phyloP scores from a whole-genome alignment of 371 early-diverging fungal species.

The Mortierella sp. region DNA sequence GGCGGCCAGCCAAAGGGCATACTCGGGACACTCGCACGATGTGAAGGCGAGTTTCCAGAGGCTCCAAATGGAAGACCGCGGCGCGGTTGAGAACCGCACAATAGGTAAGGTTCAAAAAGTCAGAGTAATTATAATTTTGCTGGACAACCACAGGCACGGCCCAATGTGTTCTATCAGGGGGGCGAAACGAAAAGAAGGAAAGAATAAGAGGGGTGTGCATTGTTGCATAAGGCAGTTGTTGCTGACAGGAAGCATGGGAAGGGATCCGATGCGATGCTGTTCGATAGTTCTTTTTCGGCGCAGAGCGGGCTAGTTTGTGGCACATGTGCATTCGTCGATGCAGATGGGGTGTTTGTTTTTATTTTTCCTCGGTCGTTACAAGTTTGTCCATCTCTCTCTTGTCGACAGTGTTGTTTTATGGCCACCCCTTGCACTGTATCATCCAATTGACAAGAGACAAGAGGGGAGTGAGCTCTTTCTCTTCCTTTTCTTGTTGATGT shows the following conservation, averaged over 20 bases:
- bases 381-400: conserved; percentile 3
- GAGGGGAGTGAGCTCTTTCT: background rate
- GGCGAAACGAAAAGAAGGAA: background rate
- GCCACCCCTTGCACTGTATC: background rate
- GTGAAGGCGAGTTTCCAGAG: conserved; percentile 23
- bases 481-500: background rate
- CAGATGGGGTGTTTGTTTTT: background rate
- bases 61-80: conserved; percentile 38
- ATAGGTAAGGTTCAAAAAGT: conserved; percentile 37
- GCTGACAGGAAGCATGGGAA: background rate
- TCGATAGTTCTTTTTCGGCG: background rate
- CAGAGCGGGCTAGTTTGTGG: conserved; percentile 6
- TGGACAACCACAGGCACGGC: background rate
- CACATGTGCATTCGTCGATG: conserved; percentile 4
- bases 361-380: background rate
- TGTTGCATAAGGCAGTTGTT: background rate
- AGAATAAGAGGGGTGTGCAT: background rate
- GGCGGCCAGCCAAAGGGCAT: conserved; percentile 30
- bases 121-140: background rate
- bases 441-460: background rate
- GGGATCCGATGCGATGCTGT: background rate
- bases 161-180: background rate
- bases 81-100: conserved; percentile 41
- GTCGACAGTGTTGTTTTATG: background rate
- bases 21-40: conserved; percentile 30